Percentiles rank a stretch among this genome's conserved stretches.
These are phyloP conservation scores for Boletus reticuloceps DNA, from an alignment of 768 basidiomycete species.

Conservation along the genomic window DNA sequence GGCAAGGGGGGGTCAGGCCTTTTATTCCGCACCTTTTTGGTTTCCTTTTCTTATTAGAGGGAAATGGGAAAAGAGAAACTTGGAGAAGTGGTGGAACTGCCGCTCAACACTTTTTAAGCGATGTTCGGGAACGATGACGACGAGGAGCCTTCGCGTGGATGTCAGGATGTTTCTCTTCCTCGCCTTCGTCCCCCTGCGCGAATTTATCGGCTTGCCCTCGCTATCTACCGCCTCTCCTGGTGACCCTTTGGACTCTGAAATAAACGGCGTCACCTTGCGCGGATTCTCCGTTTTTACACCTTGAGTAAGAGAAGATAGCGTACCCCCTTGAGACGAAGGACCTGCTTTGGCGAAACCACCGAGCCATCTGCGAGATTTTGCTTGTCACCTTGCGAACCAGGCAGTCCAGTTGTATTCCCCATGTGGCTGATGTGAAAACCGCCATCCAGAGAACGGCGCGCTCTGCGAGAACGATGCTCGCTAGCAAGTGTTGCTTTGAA, in stretches of 20 bases:
- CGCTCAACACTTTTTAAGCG: neutral
- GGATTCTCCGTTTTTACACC: neutral
- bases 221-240: neutral
- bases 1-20: neutral
- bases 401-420: neutral
- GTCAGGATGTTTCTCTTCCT: slow-evolving; percentile 2
- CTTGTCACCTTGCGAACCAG: neutral
- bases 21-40: slow-evolving; percentile 4
- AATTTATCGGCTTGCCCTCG: neutral
- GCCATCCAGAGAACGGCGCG: neutral
- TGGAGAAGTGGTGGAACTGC: slow-evolving; percentile 1
- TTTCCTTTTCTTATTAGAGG: slow-evolving; percentile 10
- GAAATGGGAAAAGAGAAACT: slow-evolving; percentile 19
- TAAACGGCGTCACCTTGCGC: slow-evolving; percentile 11
- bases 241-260: neutral
- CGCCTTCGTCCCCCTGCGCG: neutral
- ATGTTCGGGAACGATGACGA: slow-evolving; percentile 9
- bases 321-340: neutral
- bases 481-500: neutral
- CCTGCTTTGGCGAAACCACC: neutral
- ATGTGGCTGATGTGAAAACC: neutral
- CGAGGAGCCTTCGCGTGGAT: neutral
- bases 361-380: neutral
- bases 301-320: neutral
- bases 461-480: neutral